Evolutionary conservation across 2,329 filamentous ascomycete species (phyloP).

Genomic region (Sporothrix inflata): DNA sequence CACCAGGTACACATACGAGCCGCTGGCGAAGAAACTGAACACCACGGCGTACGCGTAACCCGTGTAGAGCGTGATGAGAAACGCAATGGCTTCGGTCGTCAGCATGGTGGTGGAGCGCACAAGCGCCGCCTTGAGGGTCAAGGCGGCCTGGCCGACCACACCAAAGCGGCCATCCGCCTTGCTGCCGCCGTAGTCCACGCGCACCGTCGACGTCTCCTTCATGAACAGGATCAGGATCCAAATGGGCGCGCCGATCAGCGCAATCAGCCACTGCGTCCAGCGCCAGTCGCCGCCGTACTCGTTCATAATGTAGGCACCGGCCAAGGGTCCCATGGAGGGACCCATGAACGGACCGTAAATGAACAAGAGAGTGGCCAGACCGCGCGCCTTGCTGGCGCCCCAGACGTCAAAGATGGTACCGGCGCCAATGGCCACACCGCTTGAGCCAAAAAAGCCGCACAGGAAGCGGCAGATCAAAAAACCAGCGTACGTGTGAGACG

Average conservation of each 20-base stretch:
- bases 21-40: slow-evolving; percentile 23
- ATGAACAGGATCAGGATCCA: slow-evolving; percentile 20
- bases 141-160: neutral
- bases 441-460: slow-evolving; percentile 63
- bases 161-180: neutral
- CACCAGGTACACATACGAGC: neutral
- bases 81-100: slow-evolving; percentile 19
- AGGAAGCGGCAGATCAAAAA: slow-evolving; percentile 66
- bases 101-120: slow-evolving; percentile 23
- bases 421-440: slow-evolving; percentile 70
- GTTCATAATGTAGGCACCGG: slow-evolving; percentile 21
- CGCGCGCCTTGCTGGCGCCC: neutral
- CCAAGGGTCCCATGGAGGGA: slow-evolving; percentile 16
- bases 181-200: neutral
- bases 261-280: slow-evolving; percentile 25
- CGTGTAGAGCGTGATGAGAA: slow-evolving; percentile 17
- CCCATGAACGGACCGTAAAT: slow-evolving; percentile 17
- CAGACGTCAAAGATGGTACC: slow-evolving; percentile 67
- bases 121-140: neutral
- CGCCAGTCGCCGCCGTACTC: slow-evolving; percentile 21
- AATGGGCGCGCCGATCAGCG: slow-evolving; percentile 3
- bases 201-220: slow-evolving; percentile 19
- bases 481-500: slow-evolving; percentile 50
- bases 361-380: slow-evolving; percentile 9
- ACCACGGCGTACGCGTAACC: slow-evolving; percentile 26